Evolutionary conservation across 1,139 yeast species (phyloP).

Genomic region (Hanseniaspora sp.): DNA sequence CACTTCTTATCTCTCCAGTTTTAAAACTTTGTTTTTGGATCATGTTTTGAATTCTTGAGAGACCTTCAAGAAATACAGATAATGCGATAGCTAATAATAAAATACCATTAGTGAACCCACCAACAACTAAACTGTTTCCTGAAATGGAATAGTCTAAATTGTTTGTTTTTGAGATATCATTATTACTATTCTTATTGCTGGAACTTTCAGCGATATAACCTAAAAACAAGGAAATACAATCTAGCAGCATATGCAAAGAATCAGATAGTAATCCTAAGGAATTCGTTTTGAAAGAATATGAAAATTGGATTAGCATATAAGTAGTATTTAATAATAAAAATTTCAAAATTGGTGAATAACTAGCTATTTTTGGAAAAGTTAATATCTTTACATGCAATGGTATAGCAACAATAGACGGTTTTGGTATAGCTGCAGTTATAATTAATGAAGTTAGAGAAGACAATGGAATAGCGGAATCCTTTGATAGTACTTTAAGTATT

Average conservation of each 20-base stretch:
- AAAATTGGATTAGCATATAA: constrained; percentile 85
- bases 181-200: constrained; percentile 30
- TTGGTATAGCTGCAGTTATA: constrained; percentile 9
- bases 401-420: constrained; percentile 5
- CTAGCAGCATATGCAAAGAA: constrained; percentile 90
- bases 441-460: constrained; percentile 12
- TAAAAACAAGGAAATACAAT: constrained; percentile 77
- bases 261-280: constrained; percentile 86
- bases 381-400: constrained; percentile 13
- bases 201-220: constrained; percentile 72
- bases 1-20: constrained; percentile 38
- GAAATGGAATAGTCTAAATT: constrained; percentile 67
- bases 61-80: constrained; percentile 77
- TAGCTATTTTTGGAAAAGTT: constrained; percentile 15
- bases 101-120: constrained; percentile 92
- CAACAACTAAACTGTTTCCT: constrained; percentile 50
- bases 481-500: neutral
- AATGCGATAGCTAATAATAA: constrained; percentile 76
- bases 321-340: constrained; percentile 75
- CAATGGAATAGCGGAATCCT: neutral
- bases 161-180: constrained; percentile 43
- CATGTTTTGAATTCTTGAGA: constrained; percentile 52
- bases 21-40: neutral
- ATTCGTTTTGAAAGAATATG: constrained; percentile 84
- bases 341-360: constrained; percentile 51